Conservation (phyloP, 2,329 filamentous ascomycete species). For the Penicillium griseofulvum region DNA sequence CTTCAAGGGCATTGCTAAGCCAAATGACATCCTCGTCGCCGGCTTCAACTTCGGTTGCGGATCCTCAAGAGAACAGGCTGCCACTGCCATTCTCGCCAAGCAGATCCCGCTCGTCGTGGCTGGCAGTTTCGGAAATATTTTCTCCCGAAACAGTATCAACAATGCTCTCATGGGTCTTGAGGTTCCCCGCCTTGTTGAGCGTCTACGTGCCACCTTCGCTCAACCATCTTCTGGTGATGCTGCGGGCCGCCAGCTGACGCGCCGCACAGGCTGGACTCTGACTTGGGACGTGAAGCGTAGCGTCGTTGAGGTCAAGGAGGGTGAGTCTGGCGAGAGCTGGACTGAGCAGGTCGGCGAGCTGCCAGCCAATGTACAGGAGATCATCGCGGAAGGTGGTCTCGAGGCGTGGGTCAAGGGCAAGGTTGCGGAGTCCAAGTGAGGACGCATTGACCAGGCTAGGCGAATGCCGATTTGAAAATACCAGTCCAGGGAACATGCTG, state of each 20-base stretch:
- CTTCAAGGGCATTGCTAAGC: constrained; percentile 63
- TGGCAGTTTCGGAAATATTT: constrained; percentile 42
- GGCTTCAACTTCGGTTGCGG: constrained; percentile 91
- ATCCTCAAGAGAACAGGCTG: constrained; percentile 77
- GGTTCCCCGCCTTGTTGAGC: constrained; percentile 36
- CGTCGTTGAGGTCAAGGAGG: constrained; percentile 69
- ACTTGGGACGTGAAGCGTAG: constrained; percentile 75
- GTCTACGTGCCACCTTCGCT: constrained; percentile 27
- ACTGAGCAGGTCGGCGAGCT: constrained; percentile 78
- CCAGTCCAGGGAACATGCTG: neutral
- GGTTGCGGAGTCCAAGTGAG: constrained; percentile 8
- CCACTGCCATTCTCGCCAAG: constrained; percentile 63
- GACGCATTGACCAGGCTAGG: neutral
- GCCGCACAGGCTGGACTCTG: constrained; percentile 62
- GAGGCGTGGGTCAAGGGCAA: constrained; percentile 75
- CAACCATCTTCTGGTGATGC: constrained; percentile 9
- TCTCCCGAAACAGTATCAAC: constrained; percentile 43
- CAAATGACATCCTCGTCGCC: constrained; percentile 76
- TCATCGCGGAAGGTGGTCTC: constrained; percentile 72
- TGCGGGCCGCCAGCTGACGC: constrained; percentile 11
- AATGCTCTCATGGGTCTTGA: constrained; percentile 44
- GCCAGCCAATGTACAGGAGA: constrained; percentile 81
- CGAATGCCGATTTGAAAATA: neutral
- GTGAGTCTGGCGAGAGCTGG: constrained; percentile 66
- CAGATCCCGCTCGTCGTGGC: constrained; percentile 39